These are phyloP conservation scores for Triticum aestivum DNA, from an alignment of 176 grass and related monocot species.

Conservation along the genomic window DNA sequence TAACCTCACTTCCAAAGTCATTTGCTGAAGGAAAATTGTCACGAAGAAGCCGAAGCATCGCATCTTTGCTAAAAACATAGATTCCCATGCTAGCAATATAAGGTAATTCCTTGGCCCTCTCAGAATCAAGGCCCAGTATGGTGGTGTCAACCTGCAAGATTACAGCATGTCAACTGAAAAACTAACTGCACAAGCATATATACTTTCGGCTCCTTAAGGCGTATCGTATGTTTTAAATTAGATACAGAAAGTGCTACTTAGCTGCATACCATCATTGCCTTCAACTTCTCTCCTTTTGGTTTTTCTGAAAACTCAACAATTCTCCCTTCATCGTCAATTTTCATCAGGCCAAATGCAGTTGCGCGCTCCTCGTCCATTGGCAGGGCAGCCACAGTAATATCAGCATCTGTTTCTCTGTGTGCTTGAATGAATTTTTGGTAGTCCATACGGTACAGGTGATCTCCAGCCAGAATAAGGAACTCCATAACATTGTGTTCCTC, in stretches of 20 bases:
- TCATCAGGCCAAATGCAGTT: slow-evolving; percentile 96
- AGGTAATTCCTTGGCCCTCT: slow-evolving; percentile 78
- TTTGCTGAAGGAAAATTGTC: slow-evolving; percentile 74
- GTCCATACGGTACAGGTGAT: slow-evolving; percentile 96
- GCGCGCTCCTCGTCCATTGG: slow-evolving; percentile 92
- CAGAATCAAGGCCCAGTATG: slow-evolving; percentile 75
- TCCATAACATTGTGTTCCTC: slow-evolving; percentile 99
- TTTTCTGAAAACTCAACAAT: slow-evolving; percentile 93
- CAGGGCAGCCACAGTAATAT: slow-evolving; percentile 87
- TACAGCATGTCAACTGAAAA: slow-evolving; percentile 9
- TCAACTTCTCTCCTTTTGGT: slow-evolving; percentile 84
- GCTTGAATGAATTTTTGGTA: slow-evolving; percentile 98
- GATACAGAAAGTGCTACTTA: background rate
- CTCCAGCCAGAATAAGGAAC: slow-evolving; percentile 83
- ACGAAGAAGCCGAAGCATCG: slow-evolving; percentile 79
- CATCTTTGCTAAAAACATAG: slow-evolving; percentile 94
- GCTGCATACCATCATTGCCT: slow-evolving; percentile 81
- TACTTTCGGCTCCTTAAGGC: background rate
- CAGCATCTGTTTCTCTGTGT: slow-evolving; percentile 88
- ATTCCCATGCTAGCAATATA: slow-evolving; percentile 99
- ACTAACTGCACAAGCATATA: slow-evolving; percentile 9
- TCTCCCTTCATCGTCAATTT: slow-evolving; percentile 94
- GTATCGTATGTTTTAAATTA: background rate
- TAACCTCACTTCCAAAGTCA: slow-evolving; percentile 99
- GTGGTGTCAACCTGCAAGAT: slow-evolving; percentile 84